Conservation (phyloP, 805 yeast species). For the Saccharomycopsis amapae region DNA sequence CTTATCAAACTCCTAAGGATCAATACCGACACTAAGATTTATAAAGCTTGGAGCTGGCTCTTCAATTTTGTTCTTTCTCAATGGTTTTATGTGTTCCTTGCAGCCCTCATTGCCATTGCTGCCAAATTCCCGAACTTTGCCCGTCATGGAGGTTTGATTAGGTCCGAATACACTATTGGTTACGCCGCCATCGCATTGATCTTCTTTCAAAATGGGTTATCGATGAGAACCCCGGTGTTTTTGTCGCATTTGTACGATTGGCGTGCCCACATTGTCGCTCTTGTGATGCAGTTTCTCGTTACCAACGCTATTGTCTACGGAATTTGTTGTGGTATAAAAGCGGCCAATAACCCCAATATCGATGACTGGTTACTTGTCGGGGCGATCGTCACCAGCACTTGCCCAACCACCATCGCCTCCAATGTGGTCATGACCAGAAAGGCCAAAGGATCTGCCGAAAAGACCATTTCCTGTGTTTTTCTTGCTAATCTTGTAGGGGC, state of each 20-base stretch:
- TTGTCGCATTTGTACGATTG: constrained; percentile 61
- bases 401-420: constrained; percentile 89
- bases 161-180: constrained; percentile 68
- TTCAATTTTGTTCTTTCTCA: constrained; percentile 29
- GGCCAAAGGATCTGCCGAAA: constrained; percentile 75
- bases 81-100: constrained; percentile 75
- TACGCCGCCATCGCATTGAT: constrained; percentile 86
- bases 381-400: constrained; percentile 70
- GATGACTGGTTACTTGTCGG: constrained; percentile 78
- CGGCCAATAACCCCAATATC: constrained; percentile 48
- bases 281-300: constrained; percentile 60
- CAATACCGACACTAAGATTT: background rate
- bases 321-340: constrained; percentile 56
- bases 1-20: background rate
- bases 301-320: constrained; percentile 71
- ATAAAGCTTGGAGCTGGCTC: background rate
- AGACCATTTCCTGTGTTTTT: constrained; percentile 78
- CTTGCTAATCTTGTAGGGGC: constrained; percentile 83
- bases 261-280: constrained; percentile 75
- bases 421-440: constrained; percentile 87
- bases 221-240: constrained; percentile 61
- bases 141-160: constrained; percentile 68
- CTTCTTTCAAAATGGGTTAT: constrained; percentile 72
- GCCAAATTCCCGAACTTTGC: constrained; percentile 78
- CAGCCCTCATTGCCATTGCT: constrained; percentile 67